Conservation (phyloP, 192 early-diverging fungal species). For the Coemansia sp. region DNA sequence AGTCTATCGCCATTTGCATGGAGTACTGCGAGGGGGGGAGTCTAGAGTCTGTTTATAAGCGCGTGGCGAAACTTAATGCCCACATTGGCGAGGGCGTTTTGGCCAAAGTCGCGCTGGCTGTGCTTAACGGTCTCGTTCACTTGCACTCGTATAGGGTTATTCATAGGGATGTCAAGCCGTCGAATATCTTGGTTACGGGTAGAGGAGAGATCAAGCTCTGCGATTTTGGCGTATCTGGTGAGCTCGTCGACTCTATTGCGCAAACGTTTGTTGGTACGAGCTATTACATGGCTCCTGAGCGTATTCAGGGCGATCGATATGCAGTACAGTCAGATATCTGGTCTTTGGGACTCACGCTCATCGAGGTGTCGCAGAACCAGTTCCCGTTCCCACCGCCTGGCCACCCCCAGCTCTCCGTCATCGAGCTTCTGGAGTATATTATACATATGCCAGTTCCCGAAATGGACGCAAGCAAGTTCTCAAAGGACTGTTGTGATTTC, state of each 20-base stretch:
- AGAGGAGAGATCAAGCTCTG: conserved; percentile 93
- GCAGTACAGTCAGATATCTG: conserved; percentile 95
- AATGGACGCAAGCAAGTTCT: conserved; percentile 60
- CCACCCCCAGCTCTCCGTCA: conserved; percentile 72
- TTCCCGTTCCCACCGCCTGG: conserved; percentile 90
- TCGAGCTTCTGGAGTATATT: conserved; percentile 94
- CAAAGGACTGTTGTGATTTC: conserved; percentile 53
- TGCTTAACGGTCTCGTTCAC: conserved; percentile 90
- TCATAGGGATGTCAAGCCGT: conserved; percentile 98
- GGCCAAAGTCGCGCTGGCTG: conserved; percentile 86
- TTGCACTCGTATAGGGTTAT: conserved; percentile 85
- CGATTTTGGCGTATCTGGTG: conserved; percentile 96
- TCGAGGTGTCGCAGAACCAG: conserved; percentile 90
- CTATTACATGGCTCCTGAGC: conserved; percentile 97
- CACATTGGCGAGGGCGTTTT: conserved; percentile 87
- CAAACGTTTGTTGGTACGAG: conserved; percentile 97
- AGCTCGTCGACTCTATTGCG: conserved; percentile 85
- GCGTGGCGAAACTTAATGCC: conserved; percentile 63
- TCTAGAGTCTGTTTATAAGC: conserved; percentile 89
- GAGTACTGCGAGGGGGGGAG: conserved; percentile 96
- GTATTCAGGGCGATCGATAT: conserved; percentile 89
- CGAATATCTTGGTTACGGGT: conserved; percentile 91
- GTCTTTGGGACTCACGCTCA: conserved; percentile 90
- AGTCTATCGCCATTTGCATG: conserved; percentile 91
- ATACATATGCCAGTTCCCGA: conserved; percentile 84